Conservation (phyloP, 345 rosid genomes). For the Diplotaxis tenuifolia region DNA sequence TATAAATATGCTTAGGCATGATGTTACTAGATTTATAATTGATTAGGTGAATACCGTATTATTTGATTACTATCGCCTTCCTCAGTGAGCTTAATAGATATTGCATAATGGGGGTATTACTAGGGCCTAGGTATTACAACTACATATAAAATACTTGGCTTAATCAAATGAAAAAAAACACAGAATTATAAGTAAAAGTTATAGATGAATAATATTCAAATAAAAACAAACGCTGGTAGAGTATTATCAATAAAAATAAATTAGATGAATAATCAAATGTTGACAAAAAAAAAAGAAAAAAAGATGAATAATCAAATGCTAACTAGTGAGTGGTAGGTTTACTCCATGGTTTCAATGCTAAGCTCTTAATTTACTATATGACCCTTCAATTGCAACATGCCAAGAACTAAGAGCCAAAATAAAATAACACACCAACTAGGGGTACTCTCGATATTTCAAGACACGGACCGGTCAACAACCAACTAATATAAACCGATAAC, state of each 20-base stretch:
- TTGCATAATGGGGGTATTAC: not conserved
- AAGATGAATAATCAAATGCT: not conserved
- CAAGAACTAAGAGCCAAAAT: not conserved
- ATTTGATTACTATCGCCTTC: not conserved
- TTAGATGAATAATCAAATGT: conserved; percentile 2
- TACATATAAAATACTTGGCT: not conserved
- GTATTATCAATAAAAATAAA: not conserved
- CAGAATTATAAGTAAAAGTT: not conserved
- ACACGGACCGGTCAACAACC: conserved; percentile 30
- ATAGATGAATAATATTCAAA: conserved; percentile 1
- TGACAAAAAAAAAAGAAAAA: not conserved
- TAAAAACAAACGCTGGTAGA: not conserved
- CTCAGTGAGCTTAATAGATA: not conserved
- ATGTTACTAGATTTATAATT: not conserved
- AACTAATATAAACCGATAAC: conserved; percentile 26
- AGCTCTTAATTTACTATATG: not conserved
- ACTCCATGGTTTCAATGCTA: not conserved
- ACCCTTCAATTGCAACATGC: not conserved
- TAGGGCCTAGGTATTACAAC: not conserved
- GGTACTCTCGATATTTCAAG: not conserved
- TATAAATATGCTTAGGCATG: not conserved
- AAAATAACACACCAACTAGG: not conserved
- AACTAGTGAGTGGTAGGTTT: conserved; percentile 20
- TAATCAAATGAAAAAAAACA: not conserved
- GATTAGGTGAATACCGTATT: not conserved